These are phyloP conservation scores for Starmerella gropengiesseri DNA, from an alignment of 805 yeast genomes.

Conservation along the genomic window DNA sequence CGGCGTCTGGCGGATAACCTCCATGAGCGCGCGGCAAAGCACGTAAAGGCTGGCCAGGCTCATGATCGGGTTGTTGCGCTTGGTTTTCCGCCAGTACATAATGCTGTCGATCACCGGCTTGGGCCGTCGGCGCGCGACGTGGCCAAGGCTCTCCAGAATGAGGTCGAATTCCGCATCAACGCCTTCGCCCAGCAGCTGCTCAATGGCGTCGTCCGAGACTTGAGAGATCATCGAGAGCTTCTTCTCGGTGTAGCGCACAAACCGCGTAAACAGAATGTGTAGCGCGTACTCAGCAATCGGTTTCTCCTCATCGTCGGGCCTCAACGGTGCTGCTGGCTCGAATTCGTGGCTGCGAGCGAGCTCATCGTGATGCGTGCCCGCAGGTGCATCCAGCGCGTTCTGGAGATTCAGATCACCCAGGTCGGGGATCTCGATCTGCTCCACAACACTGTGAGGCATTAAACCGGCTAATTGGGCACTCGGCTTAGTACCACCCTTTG, in stretches of 20 bases:
- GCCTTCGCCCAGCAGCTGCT: conserved; percentile 72
- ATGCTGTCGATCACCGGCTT: conserved; percentile 95
- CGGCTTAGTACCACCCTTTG: too few species aligned
- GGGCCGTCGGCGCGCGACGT: conserved; percentile 79
- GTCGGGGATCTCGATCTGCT: conserved; percentile 25
- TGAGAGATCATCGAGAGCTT: conserved; percentile 64
- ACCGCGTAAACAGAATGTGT: conserved; percentile 89
- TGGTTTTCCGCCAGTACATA: conserved; percentile 95
- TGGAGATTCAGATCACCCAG: conserved; percentile 9
- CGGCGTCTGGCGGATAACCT: conserved; percentile 81
- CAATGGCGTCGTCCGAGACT: conserved; percentile 54
- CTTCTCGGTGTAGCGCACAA: conserved; percentile 85
- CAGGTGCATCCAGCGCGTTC: background rate
- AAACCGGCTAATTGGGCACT: background rate
- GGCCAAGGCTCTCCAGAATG: conserved; percentile 75
- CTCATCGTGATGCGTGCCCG: background rate
- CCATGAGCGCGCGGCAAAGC: conserved; percentile 81
- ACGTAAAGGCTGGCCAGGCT: conserved; percentile 79
- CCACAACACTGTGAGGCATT: conserved; percentile 11
- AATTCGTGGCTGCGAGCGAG: background rate
- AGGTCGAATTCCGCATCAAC: conserved; percentile 78
- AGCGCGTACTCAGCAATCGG: conserved; percentile 61
- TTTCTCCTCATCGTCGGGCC: conserved; percentile 19
- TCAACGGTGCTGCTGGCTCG: background rate
- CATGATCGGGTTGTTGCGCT: conserved; percentile 66